Base-by-base conservation (phyloP, 805 yeast species). In the Candida khao-thaluensis region DNA sequence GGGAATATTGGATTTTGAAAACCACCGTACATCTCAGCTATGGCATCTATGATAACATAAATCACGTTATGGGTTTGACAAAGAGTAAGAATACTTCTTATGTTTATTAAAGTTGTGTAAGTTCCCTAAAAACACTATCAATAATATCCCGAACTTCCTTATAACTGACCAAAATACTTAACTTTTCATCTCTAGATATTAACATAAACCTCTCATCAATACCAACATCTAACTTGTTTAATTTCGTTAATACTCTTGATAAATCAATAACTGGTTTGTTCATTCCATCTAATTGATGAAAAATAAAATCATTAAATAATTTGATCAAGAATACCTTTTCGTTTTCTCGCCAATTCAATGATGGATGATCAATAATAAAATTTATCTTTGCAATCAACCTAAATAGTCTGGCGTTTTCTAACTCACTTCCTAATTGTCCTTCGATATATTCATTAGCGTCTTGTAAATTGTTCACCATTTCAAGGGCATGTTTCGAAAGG, bases 191-290 rank as follows among this genome's bases (percentile, higher is more conserved):
- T 8, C 83, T 76, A 23, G 93, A 82, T 1, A 88, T 87, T 37
- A 93, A 71, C 57, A 90, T 66, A 11, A 93, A 62, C 49, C 77
- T 80, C 61, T 93, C 99, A 37, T 86, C 89, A 23, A 83, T 74
- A 1, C 97, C 98, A 5, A 91, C 95, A 56, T 93, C 99, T 48
- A 93, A 68, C 61, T 91, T 93, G 63, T 91, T 91, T 53, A 93
- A 66, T 51, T 84, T 77, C 35, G 78, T 69, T 44, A 93, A 65
- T 5, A 89, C 90, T 57, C 88, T 88, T 1, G 89, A 81, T 50
- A 93, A 68, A 60, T 93, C 96, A 41, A 88, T 65, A 2, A 81
- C 76, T 2, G 95, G 89, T 51, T 74, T 74, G 10, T 96, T 96
- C 17, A 61, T 60, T 37, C 83, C 90, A 57, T 87, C 89, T 26